phyloP scores from a whole-genome alignment of 768 basidiomycete genomes.

The Tremella yokohamensis region DNA sequence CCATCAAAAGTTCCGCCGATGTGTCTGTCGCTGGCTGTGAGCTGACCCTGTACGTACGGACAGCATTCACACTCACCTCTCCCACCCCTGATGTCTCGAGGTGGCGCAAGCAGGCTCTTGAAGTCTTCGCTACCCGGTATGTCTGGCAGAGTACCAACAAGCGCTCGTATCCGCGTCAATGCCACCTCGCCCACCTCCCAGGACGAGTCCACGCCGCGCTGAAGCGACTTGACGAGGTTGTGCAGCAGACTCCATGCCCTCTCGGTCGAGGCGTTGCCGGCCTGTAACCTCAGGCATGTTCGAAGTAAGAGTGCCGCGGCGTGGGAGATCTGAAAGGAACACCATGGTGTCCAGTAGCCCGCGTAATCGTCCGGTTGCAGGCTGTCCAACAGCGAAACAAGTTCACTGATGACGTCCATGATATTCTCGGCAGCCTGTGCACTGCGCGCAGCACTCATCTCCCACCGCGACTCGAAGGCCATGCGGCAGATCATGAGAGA shows the following conservation, averaged over 20 bases:
- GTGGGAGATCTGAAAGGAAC: conserved; percentile 1
- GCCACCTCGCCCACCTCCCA: conserved; percentile 4
- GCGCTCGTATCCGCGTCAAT: not conserved
- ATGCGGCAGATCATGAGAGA: conserved; percentile 1
- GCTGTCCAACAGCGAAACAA: not conserved
- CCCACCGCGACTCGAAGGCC: not conserved
- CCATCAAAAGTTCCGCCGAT: not conserved
- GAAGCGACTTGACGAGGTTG: not conserved
- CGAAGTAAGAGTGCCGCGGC: not conserved
- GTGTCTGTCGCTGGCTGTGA: not conserved
- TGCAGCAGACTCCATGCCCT: not conserved
- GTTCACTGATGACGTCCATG: not conserved
- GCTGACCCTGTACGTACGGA: not conserved
- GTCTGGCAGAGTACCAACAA: not conserved
- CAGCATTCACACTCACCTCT: not conserved
- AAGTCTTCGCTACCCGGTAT: conserved; percentile 1
- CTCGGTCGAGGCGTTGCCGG: not conserved
- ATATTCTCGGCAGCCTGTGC: not conserved
- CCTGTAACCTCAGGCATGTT: not conserved
- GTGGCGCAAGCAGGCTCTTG: not conserved
- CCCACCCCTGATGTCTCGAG: not conserved
- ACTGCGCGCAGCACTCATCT: not conserved
- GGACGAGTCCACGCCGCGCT: not conserved
- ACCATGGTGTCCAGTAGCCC: not conserved
- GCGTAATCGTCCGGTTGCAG: conserved; percentile 1